phyloP scores from a whole-genome alignment of 345 rosid genomes.

The Populus tremula region DNA sequence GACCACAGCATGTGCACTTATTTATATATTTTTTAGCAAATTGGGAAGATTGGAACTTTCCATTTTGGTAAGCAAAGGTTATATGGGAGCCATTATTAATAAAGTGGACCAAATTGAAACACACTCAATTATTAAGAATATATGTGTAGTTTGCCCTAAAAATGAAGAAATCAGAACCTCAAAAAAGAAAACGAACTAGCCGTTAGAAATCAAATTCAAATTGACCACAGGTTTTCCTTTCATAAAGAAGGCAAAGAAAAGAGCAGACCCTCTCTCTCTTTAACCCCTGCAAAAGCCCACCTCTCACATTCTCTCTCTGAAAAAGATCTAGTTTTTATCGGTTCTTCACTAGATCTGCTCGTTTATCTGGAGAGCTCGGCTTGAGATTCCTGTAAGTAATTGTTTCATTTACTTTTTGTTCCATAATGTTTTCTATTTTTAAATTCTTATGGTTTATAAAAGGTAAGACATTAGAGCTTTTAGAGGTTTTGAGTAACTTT shows the following conservation, averaged over 20 bases:
- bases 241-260: conserved; percentile 12
- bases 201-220: conserved; percentile 29
- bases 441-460: background rate
- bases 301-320: conserved; percentile 5
- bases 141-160: background rate
- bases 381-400: conserved; percentile 18
- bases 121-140: background rate
- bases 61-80: background rate
- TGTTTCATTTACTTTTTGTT: background rate
- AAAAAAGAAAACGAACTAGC: conserved; percentile 22
- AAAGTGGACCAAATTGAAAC: background rate
- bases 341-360: conserved; percentile 9
- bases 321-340: background rate
- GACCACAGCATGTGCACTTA: no score
- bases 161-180: background rate
- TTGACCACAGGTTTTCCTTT: conserved; percentile 11
- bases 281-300: no score
- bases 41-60: no score
- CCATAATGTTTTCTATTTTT: background rate
- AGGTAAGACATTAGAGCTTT: background rate
- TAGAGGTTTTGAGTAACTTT: background rate
- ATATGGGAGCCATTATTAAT: background rate
- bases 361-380: conserved; percentile 8
- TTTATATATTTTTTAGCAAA: no score
- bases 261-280: no score